These are phyloP conservation scores for Mantamonas sphyraenae DNA, from an alignment of 78 protist species.

Conservation along the genomic window DNA sequence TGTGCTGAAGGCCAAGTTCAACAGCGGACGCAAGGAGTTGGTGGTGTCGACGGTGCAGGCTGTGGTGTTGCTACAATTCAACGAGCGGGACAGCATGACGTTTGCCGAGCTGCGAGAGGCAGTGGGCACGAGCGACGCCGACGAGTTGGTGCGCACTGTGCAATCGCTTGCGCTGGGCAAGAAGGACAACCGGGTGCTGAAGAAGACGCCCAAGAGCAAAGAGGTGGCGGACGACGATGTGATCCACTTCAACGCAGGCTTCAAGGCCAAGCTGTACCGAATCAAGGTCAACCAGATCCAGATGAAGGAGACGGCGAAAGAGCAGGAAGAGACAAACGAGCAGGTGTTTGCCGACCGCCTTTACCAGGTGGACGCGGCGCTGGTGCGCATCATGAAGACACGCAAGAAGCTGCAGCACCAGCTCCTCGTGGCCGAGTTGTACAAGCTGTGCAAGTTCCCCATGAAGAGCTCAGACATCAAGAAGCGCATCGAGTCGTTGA, in stretches of 20 bases:
- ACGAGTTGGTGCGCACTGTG: constrained; percentile 62
- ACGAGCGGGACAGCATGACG: constrained; percentile 36
- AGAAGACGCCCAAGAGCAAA: not conserved
- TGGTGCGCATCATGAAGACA: constrained; percentile 95
- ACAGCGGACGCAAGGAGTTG: constrained; percentile 57
- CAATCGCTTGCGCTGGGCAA: constrained; percentile 60
- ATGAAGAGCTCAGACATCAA: constrained; percentile 76
- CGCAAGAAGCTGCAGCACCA: constrained; percentile 69
- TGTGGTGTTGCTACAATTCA: constrained; percentile 63
- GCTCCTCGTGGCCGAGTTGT: constrained; percentile 62
- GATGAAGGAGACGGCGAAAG: constrained; percentile 79
- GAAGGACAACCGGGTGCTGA: not conserved
- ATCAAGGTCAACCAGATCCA: constrained; percentile 83
- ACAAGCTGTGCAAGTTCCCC: constrained; percentile 72
- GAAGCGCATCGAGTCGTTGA: constrained; percentile 85
- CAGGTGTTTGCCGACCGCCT: constrained; percentile 69
- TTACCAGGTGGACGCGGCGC: constrained; percentile 74
- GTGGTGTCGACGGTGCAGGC: constrained; percentile 74
- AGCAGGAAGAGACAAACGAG: constrained; percentile 61
- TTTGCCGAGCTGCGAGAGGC: constrained; percentile 20
- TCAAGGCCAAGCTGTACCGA: constrained; percentile 38
- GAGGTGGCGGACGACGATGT: constrained; percentile 51
- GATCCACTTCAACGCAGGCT: constrained; percentile 59
- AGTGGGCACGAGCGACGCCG: constrained; percentile 30
- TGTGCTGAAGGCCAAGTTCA: constrained; percentile 41